phyloP scores from a whole-genome alignment of 225 moss, liverwort and hornwort genomes.

The Antitrichia curtipendula region DNA sequence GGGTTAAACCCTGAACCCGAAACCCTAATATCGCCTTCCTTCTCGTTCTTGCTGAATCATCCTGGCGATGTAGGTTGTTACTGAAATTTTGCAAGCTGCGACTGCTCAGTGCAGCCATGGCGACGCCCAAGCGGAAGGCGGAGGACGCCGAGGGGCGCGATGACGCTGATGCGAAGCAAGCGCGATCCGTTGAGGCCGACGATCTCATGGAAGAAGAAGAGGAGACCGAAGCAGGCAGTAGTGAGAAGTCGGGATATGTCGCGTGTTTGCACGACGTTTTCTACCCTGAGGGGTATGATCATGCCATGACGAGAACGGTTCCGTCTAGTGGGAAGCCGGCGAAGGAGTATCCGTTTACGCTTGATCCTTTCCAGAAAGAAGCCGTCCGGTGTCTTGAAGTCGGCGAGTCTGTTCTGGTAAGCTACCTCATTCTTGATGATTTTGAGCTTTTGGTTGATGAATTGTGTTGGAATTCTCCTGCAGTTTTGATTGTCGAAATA shows the following conservation, averaged over 20 bases:
- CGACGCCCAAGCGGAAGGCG: constrained; percentile 36
- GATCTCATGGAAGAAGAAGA: constrained; percentile 4
- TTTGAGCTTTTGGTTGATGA: background rate
- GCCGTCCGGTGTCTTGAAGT: constrained; percentile 78
- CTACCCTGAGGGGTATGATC: constrained; percentile 56
- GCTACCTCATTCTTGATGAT: background rate
- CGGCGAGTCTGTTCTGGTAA: constrained; percentile 86
- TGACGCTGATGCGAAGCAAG: constrained; percentile 16
- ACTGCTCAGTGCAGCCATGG: constrained; percentile 2
- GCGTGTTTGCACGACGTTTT: constrained; percentile 79
- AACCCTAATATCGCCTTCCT: background rate
- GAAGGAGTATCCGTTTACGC: constrained; percentile 75
- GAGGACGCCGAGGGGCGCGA: constrained; percentile 2
- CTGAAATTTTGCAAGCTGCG: background rate
- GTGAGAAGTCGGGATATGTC: constrained; percentile 2
- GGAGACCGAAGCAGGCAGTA: background rate
- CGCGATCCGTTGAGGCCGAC: background rate
- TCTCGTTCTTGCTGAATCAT: too few species aligned
- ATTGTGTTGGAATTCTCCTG: background rate
- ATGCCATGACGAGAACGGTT: background rate
- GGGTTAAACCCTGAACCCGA: constrained; percentile 8
- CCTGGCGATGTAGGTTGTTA: background rate
- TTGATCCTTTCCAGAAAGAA: constrained; percentile 93
- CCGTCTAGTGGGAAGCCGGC: constrained; percentile 37
- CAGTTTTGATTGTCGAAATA: background rate